Evolutionary conservation across 345 rosid species (phyloP).

Genomic region (Turritis glabra): DNA sequence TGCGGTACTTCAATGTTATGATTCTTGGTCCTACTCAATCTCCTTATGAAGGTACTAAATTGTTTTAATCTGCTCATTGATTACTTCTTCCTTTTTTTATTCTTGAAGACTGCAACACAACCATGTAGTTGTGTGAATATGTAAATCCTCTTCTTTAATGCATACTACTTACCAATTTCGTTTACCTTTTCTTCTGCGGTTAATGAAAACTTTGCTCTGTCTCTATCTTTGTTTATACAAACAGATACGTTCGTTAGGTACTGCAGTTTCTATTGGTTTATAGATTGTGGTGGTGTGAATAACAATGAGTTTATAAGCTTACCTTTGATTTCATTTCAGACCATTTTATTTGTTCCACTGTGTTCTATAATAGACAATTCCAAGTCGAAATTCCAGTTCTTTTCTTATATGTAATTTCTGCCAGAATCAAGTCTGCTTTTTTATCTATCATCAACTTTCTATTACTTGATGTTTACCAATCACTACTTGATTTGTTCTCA

Average conservation of each 20-base stretch:
- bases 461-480: not conserved
- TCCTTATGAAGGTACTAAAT: slow-evolving; percentile 79
- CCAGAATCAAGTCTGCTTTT: not conserved
- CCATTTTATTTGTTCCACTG: not conserved
- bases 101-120: too few relatives aligned
- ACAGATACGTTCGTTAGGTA: not conserved
- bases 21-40: slow-evolving; percentile 97
- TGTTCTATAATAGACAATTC: not conserved
- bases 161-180: not conserved
- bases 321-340: not conserved
- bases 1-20: slow-evolving; percentile 97
- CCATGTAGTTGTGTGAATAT: too few relatives aligned
- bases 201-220: not conserved
- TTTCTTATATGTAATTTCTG: not conserved
- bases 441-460: not conserved
- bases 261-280: not conserved
- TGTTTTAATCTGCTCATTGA: not conserved
- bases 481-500: not conserved
- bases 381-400: not conserved
- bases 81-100: too few relatives aligned
- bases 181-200: not conserved
- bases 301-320: not conserved
- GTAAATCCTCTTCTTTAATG: too few relatives aligned
- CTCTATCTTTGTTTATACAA: not conserved
- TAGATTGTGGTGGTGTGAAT: not conserved